These are phyloP conservation scores for Colletotrichum sublineola DNA, from an alignment of 2,329 filamentous ascomycete genomes.

Conservation along the genomic window DNA sequence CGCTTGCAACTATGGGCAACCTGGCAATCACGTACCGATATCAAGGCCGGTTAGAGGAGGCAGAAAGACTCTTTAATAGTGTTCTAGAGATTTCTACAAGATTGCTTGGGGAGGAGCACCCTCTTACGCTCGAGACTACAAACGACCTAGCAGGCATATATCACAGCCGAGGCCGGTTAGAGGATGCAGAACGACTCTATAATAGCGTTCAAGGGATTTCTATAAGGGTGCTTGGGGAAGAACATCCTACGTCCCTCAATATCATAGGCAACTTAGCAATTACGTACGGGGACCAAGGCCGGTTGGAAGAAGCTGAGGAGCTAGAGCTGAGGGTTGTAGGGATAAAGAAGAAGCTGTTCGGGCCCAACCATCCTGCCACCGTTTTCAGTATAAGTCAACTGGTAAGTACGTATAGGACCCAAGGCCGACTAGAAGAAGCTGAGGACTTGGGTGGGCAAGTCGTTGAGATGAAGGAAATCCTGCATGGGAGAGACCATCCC, in stretches of 20 bases:
- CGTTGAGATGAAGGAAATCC: fast-evolving
- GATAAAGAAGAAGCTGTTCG: neutral
- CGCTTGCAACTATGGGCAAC: neutral
- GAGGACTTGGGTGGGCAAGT: neutral
- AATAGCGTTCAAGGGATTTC: neutral
- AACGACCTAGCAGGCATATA: neutral
- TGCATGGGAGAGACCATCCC: neutral
- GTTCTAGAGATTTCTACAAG: neutral
- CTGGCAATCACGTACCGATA: neutral
- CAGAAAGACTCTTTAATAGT: neutral
- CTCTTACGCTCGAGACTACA: constrained; percentile 1
- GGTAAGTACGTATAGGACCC: fast-evolving
- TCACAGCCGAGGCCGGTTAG: neutral
- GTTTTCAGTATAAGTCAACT: neutral
- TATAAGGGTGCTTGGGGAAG: neutral
- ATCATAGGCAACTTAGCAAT: neutral
- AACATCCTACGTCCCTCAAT: neutral
- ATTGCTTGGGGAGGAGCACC: constrained; percentile 1
- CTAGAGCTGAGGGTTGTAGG: neutral
- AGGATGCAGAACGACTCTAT: constrained; percentile 1
- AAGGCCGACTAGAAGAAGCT: neutral
- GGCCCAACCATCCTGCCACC: neutral
- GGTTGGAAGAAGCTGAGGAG: neutral
- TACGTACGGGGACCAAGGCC: neutral
- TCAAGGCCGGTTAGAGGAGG: neutral